phyloP scores from a whole-genome alignment of 2,329 filamentous ascomycete species.

The Acephala macrosclerotiorum region DNA sequence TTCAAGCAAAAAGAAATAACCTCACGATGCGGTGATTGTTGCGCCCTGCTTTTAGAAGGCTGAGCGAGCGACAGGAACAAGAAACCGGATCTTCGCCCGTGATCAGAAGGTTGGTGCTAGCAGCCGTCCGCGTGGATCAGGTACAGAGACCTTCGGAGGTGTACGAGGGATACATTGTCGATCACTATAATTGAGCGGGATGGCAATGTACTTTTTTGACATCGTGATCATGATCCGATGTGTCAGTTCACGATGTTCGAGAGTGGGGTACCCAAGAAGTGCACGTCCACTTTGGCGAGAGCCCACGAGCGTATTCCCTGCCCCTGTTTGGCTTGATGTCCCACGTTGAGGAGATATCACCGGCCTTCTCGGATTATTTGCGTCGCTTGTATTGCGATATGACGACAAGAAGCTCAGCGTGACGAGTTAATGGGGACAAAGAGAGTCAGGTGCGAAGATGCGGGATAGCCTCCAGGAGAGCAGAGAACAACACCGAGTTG shows the following conservation, averaged over 20 bases:
- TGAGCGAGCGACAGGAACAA: not conserved
- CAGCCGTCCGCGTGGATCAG: constrained; percentile 21
- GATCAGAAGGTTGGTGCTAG: constrained; percentile 13
- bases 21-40: not conserved
- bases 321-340: constrained; percentile 9
- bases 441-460: not conserved
- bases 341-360: not conserved
- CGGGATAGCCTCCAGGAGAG: not conserved
- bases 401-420: constrained; percentile 1
- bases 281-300: not conserved
- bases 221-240: constrained; percentile 14
- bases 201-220: constrained; percentile 20
- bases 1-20: not conserved
- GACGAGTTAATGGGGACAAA: not conserved
- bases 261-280: constrained; percentile 10
- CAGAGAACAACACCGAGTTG: not conserved
- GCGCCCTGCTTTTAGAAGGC: not conserved
- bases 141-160: not conserved
- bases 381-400: constrained; percentile 3
- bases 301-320: constrained; percentile 6
- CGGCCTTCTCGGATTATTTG: constrained; percentile 8
- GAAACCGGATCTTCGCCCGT: not conserved
- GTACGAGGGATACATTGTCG: constrained; percentile 14
- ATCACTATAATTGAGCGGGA: constrained; percentile 19
- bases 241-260: constrained; percentile 22